Evolutionary conservation across 192 early-diverging fungal species (phyloP).

Genomic region (Backusella macrospora): DNA sequence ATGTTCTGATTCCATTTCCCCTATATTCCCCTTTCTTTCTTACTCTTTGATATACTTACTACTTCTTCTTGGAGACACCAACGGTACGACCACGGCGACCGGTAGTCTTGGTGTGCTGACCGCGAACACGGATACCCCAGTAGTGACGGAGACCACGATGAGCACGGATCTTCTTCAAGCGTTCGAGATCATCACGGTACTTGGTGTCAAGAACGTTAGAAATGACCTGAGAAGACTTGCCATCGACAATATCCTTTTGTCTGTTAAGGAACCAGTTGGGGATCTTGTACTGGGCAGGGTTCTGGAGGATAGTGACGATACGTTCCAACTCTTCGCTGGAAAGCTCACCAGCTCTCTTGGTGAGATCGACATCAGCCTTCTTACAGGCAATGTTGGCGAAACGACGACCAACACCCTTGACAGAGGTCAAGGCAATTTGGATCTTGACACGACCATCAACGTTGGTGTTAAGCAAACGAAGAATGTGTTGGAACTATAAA

Average conservation of each 20-base stretch:
- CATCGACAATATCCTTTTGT: constrained; percentile 96
- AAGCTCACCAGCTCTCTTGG: constrained; percentile 68
- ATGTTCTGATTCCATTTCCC: background rate
- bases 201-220: constrained; percentile 95
- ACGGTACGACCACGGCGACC: constrained; percentile 95
- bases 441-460: constrained; percentile 94
- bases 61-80: constrained; percentile 99
- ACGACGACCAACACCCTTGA: constrained; percentile 98
- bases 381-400: constrained; percentile 98
- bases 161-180: constrained; percentile 98
- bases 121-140: constrained; percentile 97
- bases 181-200: constrained; percentile 98
- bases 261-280: constrained; percentile 99
- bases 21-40: background rate
- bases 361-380: constrained; percentile 97
- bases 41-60: constrained; percentile 19
- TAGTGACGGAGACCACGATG: constrained; percentile 99
- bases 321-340: constrained; percentile 91
- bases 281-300: constrained; percentile 99
- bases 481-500: constrained; percentile 89
- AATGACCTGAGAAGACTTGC: constrained; percentile 93
- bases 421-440: constrained; percentile 94
- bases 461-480: constrained; percentile 76
- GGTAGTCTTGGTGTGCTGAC: constrained; percentile 99
- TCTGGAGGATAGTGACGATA: constrained; percentile 97